Evolutionary conservation across 495 filamentous ascomycete genomes (phyloP), one percentile per base, ranked within the genome.

Genomic region (Cercophora samala): DNA sequence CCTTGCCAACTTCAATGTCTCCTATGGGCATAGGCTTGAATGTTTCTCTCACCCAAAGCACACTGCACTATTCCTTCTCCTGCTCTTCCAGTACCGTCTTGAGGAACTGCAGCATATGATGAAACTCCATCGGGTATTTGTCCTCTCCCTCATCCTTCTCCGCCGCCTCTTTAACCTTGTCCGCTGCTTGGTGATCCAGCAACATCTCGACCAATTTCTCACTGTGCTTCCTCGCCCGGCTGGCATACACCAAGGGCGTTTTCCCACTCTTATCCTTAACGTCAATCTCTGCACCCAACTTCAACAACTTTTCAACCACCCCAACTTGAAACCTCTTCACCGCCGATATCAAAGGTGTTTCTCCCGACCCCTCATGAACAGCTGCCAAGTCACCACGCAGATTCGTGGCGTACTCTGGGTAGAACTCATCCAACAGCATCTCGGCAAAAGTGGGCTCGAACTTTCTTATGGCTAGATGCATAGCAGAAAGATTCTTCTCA

Each of bases 341-440:
- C 53, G 22, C 53, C 19, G 53, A 21, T 8, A 56, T 19, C n/a
- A 56, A 23, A 9, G 53, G 53, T 56, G 53, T 56, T 23, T 56
- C 53, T 19, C 53, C 53, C n/a, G 53, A 21, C 4, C 5, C 18
- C 22, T 21, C 53, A 56, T 56, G n/a, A 3, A 19, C n/a, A 56
- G 53, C 53, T 5, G n/a, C 22, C 53, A 56, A 23, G 11, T 56
- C 53, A 5, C 9, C 8, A 3, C 13, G 9, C 5, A 19, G 18
- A 18, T 56, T 56, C 5, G 22, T 19, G 0, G n/a, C 22, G n/a
- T 19, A 56, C n/a, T 19, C n/a, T 13, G n/a, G 53, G 53, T 56
- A 56, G 18, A 56, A 56, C n/a, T 56, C 53, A 9, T 56, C 22
- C n/a, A 56, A 13, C 18, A 56, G 53, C 53, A 56, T 56, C 53